Evolutionary conservation across 345 rosid genomes (phyloP).

Genomic region (Ceriops tagal): DNA sequence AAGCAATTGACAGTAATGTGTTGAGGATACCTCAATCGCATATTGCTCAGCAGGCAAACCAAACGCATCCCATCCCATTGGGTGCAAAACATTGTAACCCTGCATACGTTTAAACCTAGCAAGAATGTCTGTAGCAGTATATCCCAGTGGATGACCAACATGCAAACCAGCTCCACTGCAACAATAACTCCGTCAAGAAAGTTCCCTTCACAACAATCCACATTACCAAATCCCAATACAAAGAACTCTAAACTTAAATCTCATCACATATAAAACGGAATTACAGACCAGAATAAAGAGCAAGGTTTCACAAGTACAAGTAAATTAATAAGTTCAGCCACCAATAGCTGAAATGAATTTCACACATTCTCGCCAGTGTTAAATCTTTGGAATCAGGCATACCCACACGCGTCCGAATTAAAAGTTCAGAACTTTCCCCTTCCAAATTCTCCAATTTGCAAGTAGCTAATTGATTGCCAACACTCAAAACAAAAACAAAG

Average conservation of each 20-base stretch:
- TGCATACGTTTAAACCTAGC: conserved; percentile 90
- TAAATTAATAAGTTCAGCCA: no score
- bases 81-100: conserved; percentile 91
- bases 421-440: no score
- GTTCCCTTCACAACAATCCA: neutral
- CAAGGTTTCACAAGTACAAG: no score
- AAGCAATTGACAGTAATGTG: neutral
- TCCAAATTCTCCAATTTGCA: neutral
- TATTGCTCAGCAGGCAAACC: conserved; percentile 98
- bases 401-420: neutral
- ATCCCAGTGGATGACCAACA: conserved; percentile 95
- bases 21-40: conserved; percentile 70
- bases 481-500: neutral
- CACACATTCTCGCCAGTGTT: neutral
- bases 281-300: no score
- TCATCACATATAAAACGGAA: neutral
- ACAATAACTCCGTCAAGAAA: neutral
- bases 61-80: conserved; percentile 99
- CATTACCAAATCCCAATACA: neutral
- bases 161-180: conserved; percentile 96
- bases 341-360: no score
- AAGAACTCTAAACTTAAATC: neutral
- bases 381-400: neutral
- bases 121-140: conserved; percentile 88
- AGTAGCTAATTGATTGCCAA: neutral